phyloP scores from a whole-genome alignment of 2,329 filamentous ascomycete genomes.

The Dothistroma septosporum region DNA sequence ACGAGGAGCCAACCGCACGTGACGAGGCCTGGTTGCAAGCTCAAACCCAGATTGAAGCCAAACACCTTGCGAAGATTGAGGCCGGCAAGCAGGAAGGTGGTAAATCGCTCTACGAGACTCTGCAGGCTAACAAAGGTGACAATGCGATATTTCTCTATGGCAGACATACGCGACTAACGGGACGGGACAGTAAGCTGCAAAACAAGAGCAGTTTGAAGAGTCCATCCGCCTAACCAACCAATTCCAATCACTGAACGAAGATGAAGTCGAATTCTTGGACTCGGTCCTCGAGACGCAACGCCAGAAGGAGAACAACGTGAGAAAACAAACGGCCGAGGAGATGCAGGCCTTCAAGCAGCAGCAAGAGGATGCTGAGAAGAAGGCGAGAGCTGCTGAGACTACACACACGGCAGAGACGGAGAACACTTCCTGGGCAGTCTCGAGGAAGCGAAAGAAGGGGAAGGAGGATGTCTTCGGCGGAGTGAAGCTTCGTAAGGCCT shows the following conservation, averaged over 20 bases:
- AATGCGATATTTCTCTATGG: neutral
- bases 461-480: conserved; percentile 39
- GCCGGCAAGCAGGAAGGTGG: conserved; percentile 48
- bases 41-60: conserved; percentile 59
- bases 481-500: conserved; percentile 43
- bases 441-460: conserved; percentile 37
- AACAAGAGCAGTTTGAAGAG: conserved; percentile 79
- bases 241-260: conserved; percentile 71
- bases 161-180: conserved; percentile 24
- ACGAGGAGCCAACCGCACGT: conserved; percentile 45
- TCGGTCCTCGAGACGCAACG: conserved; percentile 55
- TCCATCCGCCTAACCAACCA: conserved; percentile 67
- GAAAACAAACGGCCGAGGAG: conserved; percentile 56
- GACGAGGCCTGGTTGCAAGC: conserved; percentile 62
- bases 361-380: conserved; percentile 57
- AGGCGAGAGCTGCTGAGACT: conserved; percentile 33
- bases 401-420: conserved; percentile 51
- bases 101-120: conserved; percentile 66
- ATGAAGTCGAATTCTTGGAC: conserved; percentile 71
- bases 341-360: conserved; percentile 57
- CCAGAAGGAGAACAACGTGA: conserved; percentile 54
- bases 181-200: conserved; percentile 55
- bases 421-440: conserved; percentile 18
- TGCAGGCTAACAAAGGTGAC: conserved; percentile 77
- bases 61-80: conserved; percentile 53